Percentiles rank a stretch among this genome's conserved stretches.
phyloP scores from a whole-genome alignment of 441 rosid species.

The Geranium incanum region DNA sequence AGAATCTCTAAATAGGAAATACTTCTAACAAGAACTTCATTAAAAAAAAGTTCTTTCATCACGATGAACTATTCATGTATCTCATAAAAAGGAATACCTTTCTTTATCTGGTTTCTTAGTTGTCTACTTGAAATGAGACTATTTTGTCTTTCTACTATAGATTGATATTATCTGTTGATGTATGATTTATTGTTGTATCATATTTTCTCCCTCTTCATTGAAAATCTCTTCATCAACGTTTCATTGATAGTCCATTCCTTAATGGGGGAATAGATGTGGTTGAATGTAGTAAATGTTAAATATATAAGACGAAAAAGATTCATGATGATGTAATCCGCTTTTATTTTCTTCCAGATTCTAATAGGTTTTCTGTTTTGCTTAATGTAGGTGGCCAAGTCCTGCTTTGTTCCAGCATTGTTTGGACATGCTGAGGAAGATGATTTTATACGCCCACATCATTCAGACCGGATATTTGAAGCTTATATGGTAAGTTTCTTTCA shows the following conservation, averaged over 20 bases:
- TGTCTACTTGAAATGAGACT: not conserved
- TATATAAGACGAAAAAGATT: not conserved
- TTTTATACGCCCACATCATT: conserved; percentile 87
- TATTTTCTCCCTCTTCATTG: not conserved
- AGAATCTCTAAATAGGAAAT: too few species aligned
- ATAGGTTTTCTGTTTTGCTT: conserved; percentile 13
- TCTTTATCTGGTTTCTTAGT: not conserved
- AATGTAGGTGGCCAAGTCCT: conserved; percentile 69
- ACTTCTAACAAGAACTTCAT: not conserved
- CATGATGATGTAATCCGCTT: not conserved
- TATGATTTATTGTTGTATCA: not conserved
- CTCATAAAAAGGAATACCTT: not conserved
- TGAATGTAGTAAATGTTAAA: not conserved
- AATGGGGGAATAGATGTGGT: not conserved
- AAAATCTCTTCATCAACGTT: not conserved
- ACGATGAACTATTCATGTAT: not conserved
- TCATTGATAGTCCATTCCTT: not conserved
- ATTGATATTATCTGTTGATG: not conserved
- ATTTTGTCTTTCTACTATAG: not conserved
- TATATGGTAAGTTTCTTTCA: conserved; percentile 48
- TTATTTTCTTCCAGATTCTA: conserved; percentile 1
- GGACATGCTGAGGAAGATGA: conserved; percentile 95
- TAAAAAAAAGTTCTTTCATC: not conserved
- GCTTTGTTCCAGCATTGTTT: conserved; percentile 92
- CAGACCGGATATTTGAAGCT: conserved; percentile 77